Evolutionary conservation across 805 yeast genomes (phyloP).

Genomic region (Scheffersomyces lignosus): DNA sequence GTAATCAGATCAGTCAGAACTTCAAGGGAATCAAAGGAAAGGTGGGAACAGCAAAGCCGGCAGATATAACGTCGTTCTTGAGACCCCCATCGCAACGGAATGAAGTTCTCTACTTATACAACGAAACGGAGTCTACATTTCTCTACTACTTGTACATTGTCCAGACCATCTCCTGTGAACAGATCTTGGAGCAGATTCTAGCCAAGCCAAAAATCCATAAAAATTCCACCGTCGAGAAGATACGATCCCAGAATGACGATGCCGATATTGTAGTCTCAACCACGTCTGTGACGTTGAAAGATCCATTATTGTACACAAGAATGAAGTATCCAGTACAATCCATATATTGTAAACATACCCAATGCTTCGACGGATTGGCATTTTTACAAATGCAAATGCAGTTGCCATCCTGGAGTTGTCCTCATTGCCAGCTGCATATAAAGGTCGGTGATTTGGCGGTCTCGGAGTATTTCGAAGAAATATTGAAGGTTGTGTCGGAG

Average conservation of each 20-base stretch:
- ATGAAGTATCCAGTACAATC: slow-evolving; percentile 75
- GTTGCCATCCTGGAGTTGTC: slow-evolving; percentile 86
- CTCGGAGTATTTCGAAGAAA: slow-evolving; percentile 70
- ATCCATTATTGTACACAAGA: slow-evolving; percentile 74
- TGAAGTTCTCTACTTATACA: slow-evolving; percentile 54
- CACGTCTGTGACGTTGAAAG: slow-evolving; percentile 65
- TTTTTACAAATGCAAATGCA: slow-evolving; percentile 75
- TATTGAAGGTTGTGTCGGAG: slow-evolving; percentile 52
- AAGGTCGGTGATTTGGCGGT: slow-evolving; percentile 60
- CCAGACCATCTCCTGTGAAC: slow-evolving; percentile 29
- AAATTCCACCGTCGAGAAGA: slow-evolving; percentile 40
- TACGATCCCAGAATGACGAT: slow-evolving; percentile 41
- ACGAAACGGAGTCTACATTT: slow-evolving; percentile 52
- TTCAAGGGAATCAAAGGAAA: slow-evolving; percentile 71
- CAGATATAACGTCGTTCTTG: slow-evolving; percentile 60
- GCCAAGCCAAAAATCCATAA: slow-evolving; percentile 52
- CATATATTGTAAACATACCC: slow-evolving; percentile 71
- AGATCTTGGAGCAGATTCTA: slow-evolving; percentile 21
- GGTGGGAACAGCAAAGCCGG: slow-evolving; percentile 80
- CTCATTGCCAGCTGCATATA: slow-evolving; percentile 64
- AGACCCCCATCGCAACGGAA: slow-evolving; percentile 38
- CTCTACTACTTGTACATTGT: slow-evolving; percentile 61
- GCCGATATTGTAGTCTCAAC: slow-evolving; percentile 72
- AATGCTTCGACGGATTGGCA: slow-evolving; percentile 82
- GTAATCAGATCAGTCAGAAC: slow-evolving; percentile 38